Conservation (phyloP, 2,329 filamentous ascomycete species). For the Fusarium sp. region DNA sequence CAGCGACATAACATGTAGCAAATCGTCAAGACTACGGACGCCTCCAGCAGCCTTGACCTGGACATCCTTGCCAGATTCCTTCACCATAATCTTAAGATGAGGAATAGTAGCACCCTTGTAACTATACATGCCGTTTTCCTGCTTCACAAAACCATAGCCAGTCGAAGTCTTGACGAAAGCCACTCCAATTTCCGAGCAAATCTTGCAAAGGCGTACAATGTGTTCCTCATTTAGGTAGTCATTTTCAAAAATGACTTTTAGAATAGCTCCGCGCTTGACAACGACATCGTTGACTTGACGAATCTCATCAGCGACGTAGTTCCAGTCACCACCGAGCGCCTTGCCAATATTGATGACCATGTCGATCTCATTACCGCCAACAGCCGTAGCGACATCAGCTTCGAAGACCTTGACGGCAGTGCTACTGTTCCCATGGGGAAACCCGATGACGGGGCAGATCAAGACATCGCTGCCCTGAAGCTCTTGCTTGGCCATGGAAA, state of each 20-base stretch:
- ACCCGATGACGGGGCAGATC: constrained; percentile 67
- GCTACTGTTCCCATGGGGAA: constrained; percentile 66
- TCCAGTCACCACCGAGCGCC: constrained; percentile 63
- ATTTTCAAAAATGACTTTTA: constrained; percentile 71
- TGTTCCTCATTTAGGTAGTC: constrained; percentile 61
- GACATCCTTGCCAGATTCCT: constrained; percentile 52
- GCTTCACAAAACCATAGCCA: constrained; percentile 68
- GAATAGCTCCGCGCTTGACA: constrained; percentile 50
- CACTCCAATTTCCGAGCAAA: constrained; percentile 60
- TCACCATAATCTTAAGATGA: constrained; percentile 63
- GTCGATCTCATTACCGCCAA: constrained; percentile 64
- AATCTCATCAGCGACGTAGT: constrained; percentile 63
- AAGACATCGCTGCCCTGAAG: constrained; percentile 59
- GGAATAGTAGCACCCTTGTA: constrained; percentile 62
- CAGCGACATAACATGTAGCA: constrained; percentile 61
- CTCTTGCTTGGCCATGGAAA: constrained; percentile 56
- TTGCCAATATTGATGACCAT: constrained; percentile 70
- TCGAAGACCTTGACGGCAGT: constrained; percentile 63
- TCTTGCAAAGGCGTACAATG: constrained; percentile 61
- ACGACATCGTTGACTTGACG: constrained; percentile 58
- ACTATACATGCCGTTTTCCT: constrained; percentile 57
- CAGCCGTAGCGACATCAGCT: constrained; percentile 55
- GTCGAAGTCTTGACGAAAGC: constrained; percentile 69
- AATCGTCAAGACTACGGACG: constrained; percentile 63
- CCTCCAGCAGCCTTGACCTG: constrained; percentile 65